Evolutionary conservation across 1,284 basidiomycete species (phyloP).

Genomic region (Puccinia coronata): DNA sequence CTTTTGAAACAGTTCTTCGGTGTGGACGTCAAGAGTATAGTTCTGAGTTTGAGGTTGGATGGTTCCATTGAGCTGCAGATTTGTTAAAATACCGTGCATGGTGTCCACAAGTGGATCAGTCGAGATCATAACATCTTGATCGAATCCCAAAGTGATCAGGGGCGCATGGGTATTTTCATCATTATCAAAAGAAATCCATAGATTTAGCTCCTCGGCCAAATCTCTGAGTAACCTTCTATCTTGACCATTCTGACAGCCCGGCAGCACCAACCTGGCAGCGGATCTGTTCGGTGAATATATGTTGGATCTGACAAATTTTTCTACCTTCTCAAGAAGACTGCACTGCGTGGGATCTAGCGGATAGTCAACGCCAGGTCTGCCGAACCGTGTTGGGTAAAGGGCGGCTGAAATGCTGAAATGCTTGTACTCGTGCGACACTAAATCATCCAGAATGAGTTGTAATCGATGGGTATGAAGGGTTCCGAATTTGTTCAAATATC

Average conservation of each 20-base stretch:
- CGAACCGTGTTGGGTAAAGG: slow-evolving; percentile 64
- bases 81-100: slow-evolving; percentile 59
- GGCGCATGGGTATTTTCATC: slow-evolving; percentile 63
- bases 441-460: slow-evolving; percentile 83
- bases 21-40: neutral
- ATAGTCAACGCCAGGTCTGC: slow-evolving; percentile 48
- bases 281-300: slow-evolving; percentile 46
- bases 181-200: slow-evolving; percentile 82
- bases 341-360: slow-evolving; percentile 65
- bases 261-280: slow-evolving; percentile 58
- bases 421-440: slow-evolving; percentile 79
- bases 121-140: slow-evolving; percentile 55
- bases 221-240: slow-evolving; percentile 76
- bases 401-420: slow-evolving; percentile 85
- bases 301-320: slow-evolving; percentile 66
- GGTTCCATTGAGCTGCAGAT: slow-evolving; percentile 61
- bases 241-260: slow-evolving; percentile 18
- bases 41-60: slow-evolving; percentile 56
- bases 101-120: slow-evolving; percentile 60
- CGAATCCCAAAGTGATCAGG: slow-evolving; percentile 52
- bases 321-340: slow-evolving; percentile 73
- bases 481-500: slow-evolving; percentile 90
- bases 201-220: slow-evolving; percentile 74
- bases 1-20: neutral
- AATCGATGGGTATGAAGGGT: slow-evolving; percentile 76